A percentile compares a stretch with the other conserved stretches of the same genome.
These are phyloP conservation scores for Nakazawaea wyomingensis DNA, from an alignment of 805 yeast species.

Conservation along the genomic window DNA sequence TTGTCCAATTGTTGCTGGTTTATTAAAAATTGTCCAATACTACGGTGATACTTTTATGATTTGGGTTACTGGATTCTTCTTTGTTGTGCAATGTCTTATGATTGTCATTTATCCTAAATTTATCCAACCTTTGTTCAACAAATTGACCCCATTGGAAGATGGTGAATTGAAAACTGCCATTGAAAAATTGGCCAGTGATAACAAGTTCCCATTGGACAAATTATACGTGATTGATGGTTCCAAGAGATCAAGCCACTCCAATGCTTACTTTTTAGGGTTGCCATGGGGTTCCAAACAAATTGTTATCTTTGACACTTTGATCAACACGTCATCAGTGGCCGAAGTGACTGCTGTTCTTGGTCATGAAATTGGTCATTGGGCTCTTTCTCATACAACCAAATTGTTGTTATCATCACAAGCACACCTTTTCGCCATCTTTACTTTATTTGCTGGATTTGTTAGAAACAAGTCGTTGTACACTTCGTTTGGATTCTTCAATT, in stretches of 20 bases:
- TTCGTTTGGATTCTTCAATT: conserved; percentile 68
- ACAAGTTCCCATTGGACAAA: conserved; percentile 81
- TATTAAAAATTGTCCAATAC: conserved; percentile 74
- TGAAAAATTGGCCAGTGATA: conserved; percentile 68
- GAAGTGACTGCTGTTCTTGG: conserved; percentile 94
- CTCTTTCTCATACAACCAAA: conserved; percentile 78
- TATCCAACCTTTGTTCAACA: conserved; percentile 91
- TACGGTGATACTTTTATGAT: conserved; percentile 79
- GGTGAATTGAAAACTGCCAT: conserved; percentile 83
- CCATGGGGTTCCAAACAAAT: conserved; percentile 94
- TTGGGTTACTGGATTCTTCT: conserved; percentile 69
- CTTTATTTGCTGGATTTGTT: conserved; percentile 74
- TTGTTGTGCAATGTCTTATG: conserved; percentile 65
- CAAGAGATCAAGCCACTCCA: conserved; percentile 91
- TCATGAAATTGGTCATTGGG: conserved; percentile 99
- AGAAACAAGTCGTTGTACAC: conserved; percentile 72
- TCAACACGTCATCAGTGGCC: conserved; percentile 65
- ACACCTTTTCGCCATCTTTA: conserved; percentile 60
- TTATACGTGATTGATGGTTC: conserved; percentile 95
- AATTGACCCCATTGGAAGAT: conserved; percentile 81
- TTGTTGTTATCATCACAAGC: conserved; percentile 61
- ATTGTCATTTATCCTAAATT: conserved; percentile 78
- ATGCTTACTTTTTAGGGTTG: conserved; percentile 92
- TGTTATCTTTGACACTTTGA: conserved; percentile 87
- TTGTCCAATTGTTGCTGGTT: conserved; percentile 65